Conservation (phyloP, 352 stramenopile species). For the Pythium sp. region DNA sequence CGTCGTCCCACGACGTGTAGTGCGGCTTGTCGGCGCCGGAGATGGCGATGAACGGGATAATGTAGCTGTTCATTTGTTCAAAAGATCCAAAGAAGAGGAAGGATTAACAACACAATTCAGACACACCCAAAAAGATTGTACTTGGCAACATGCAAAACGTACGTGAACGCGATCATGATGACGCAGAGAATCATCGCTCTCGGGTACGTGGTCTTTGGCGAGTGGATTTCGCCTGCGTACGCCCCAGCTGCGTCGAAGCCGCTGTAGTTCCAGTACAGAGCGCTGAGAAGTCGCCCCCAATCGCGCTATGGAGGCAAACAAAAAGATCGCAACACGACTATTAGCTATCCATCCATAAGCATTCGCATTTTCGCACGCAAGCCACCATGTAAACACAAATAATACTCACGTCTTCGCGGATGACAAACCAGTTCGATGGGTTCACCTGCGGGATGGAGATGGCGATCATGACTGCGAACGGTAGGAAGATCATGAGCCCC, state of each 20-base stretch:
- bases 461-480: constrained; percentile 55
- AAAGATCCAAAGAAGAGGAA: neutral
- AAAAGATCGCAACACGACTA: too few relatives aligned
- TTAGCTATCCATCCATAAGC: constrained; percentile 5
- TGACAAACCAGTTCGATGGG: constrained; percentile 61
- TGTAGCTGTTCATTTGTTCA: constrained; percentile 16
- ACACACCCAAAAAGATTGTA: neutral
- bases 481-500: constrained; percentile 65
- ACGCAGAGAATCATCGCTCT: constrained; percentile 76
- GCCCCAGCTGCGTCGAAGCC: constrained; percentile 72
- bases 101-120: neutral
- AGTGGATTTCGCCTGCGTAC: constrained; percentile 72
- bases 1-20: constrained; percentile 74
- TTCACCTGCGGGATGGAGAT: constrained; percentile 58
- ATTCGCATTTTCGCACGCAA: neutral
- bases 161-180: constrained; percentile 73
- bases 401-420: constrained; percentile 49
- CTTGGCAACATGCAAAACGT: neutral
- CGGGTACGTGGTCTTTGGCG: constrained; percentile 69
- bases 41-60: constrained; percentile 70
- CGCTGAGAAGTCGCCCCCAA: constrained; percentile 60
- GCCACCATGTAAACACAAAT: neutral
- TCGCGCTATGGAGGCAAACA: constrained; percentile 33
- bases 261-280: constrained; percentile 85
- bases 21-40: constrained; percentile 66